Evolutionary conservation across 2,329 filamentous ascomycete species (phyloP).

Genomic region (Zalaria sp.): DNA sequence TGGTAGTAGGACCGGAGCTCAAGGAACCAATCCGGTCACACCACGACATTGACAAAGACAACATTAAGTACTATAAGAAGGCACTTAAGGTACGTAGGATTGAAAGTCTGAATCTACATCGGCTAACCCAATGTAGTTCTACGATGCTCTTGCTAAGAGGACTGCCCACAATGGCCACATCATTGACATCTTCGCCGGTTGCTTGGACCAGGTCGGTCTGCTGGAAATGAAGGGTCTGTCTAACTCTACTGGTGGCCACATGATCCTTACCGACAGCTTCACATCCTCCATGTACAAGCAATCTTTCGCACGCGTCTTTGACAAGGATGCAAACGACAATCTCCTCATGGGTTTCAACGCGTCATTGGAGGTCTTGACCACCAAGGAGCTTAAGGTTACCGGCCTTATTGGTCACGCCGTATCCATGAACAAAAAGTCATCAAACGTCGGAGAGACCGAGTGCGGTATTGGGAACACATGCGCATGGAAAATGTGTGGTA

Average conservation of each 20-base stretch:
- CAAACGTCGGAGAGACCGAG: conserved; percentile 92
- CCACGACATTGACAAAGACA: conserved; percentile 96
- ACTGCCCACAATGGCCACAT: conserved; percentile 94
- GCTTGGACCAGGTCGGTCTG: conserved; percentile 90
- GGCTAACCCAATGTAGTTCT: conserved; percentile 51
- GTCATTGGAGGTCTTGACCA: conserved; percentile 86
- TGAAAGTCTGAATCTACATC: conserved; percentile 10
- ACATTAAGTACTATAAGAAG: conserved; percentile 99
- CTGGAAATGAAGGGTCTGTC: conserved; percentile 96
- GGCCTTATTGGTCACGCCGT: conserved; percentile 93
- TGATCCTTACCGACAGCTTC: conserved; percentile 97
- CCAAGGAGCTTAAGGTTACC: conserved; percentile 96
- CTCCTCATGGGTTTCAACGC: conserved; percentile 97
- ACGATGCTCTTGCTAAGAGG: conserved; percentile 84
- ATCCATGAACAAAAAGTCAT: conserved; percentile 95
- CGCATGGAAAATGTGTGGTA: conserved; percentile 99
- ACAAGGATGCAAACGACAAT: conserved; percentile 91
- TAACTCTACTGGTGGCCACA: conserved; percentile 93
- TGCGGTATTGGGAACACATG: conserved; percentile 98
- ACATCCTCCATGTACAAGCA: conserved; percentile 99
- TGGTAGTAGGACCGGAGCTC: conserved; percentile 91
- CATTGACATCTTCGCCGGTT: conserved; percentile 94
- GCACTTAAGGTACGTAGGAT: conserved; percentile 51
- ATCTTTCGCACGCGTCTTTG: conserved; percentile 91
- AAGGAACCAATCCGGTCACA: conserved; percentile 95